These are phyloP conservation scores for Fomitopsis betulina DNA, from an alignment of 1,284 basidiomycete species.

Conservation along the genomic window DNA sequence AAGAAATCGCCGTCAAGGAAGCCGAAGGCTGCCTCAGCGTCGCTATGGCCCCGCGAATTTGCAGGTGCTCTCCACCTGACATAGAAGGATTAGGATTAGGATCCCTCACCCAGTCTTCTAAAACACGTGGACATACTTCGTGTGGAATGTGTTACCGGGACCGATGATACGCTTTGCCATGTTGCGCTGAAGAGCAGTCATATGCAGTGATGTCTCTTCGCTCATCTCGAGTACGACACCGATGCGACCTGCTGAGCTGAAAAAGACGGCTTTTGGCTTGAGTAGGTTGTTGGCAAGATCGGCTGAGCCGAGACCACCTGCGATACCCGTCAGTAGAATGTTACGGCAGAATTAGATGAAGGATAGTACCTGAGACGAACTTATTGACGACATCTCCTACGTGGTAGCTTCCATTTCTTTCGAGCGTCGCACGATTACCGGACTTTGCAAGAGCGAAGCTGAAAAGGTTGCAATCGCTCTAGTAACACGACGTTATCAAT, in stretches of 20 bases:
- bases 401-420: conserved; percentile 61
- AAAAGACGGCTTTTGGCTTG: conserved; percentile 65
- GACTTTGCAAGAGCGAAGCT: conserved; percentile 53
- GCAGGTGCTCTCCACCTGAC: conserved; percentile 67
- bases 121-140: conserved; percentile 42
- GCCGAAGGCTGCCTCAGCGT: conserved; percentile 59
- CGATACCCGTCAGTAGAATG: neutral
- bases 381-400: conserved; percentile 71
- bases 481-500: conserved; percentile 2
- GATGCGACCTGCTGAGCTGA: conserved; percentile 78
- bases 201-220: conserved; percentile 50
- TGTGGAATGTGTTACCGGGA: conserved; percentile 60
- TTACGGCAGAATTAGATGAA: neutral
- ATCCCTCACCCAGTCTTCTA: neutral
- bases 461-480: conserved; percentile 76
- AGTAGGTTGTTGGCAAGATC: conserved; percentile 26
- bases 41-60: conserved; percentile 47
- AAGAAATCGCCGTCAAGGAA: conserved; percentile 91
- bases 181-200: conserved; percentile 79
- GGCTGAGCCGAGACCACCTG: conserved; percentile 16
- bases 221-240: conserved; percentile 72
- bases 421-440: conserved; percentile 39
- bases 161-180: conserved; percentile 53
- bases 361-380: conserved; percentile 51
- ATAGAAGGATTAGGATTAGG: neutral